Base-by-base conservation (phyloP, 2,329 filamentous ascomycete genomes). In the Camillea tinctor region DNA sequence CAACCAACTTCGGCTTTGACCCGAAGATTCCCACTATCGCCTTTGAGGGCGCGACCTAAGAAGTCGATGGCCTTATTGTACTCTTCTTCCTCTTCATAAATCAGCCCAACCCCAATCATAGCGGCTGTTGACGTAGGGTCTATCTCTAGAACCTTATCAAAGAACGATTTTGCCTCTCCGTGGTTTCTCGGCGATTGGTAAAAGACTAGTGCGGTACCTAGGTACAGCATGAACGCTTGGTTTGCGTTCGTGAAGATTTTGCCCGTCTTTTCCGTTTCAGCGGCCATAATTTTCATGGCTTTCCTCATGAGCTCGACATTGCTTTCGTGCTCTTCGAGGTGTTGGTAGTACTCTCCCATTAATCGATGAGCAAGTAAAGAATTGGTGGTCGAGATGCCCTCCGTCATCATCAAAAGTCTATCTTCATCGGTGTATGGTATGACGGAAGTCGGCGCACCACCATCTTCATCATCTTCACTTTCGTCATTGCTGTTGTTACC, bases 11-110 rank as follows among this genome's bases (percentile, higher is more conserved):
- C 96, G 17, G 90, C 89, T 58, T 87, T 88, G 50, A 99, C 89
- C 26, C 88, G 89, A 20, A 93, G 80, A 66, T 97, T 97, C 11
- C 80, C 79, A 1, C 82, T 79, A 70, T 97, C 92, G 22, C 90
- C 85, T 64, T 87, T 74, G 23, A 96, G 74, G 1, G 95, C 95
- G 64, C 91, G 85, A 48, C 83, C 84, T 13, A 99, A 78, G 69
- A 96, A 97, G 24, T 89, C 84, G 48, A 93, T 87, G 0, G 96
- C 95, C 69, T 92, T 84, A 52, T 85, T 81, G 69, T 91, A 97
- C 64, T 98, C 90, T 69, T 97, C 90, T 65, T 97, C 93, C 68
- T 98, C 95, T 74, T 97, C 93, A 52, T 93, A 89, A 49, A 99
- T 94, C 22, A 98, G 77, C 1, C 95, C 96, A 36, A 97, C 87